Conservation (phyloP, 768 basidiomycete species). For the Collybia nuda region DNA sequence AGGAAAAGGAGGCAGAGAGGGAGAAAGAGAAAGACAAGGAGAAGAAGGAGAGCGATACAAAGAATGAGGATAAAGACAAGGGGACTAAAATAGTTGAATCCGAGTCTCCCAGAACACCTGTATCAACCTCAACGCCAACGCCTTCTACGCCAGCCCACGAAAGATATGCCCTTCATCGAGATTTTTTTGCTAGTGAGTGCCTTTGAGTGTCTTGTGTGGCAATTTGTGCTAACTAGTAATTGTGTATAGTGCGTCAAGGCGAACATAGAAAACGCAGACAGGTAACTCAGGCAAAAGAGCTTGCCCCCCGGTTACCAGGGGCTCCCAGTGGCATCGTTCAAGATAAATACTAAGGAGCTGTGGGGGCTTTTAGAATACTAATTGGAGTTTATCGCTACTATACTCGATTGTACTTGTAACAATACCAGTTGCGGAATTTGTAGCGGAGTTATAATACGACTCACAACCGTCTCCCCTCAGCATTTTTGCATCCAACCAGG, state of each 20-base stretch:
- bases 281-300: slow-evolving; percentile 60
- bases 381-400: too few relatives aligned
- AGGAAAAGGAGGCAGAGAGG: slow-evolving; percentile 47
- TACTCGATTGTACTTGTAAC: too few relatives aligned
- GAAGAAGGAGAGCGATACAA: slow-evolving; percentile 35
- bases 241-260: slow-evolving; percentile 57
- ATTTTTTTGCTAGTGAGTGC: slow-evolving; percentile 63
- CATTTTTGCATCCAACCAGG: slow-evolving; percentile 2
- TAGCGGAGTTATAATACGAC: slow-evolving; percentile 11
- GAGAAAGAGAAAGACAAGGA: slow-evolving; percentile 40
- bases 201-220: background rate
- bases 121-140: slow-evolving; percentile 30
- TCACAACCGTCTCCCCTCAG: background rate
- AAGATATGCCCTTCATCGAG: slow-evolving; percentile 79
- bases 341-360: slow-evolving; percentile 10
- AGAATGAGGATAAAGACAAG: slow-evolving; percentile 31
- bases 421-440: slow-evolving; percentile 2
- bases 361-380: background rate
- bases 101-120: slow-evolving; percentile 25
- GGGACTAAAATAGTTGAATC: slow-evolving; percentile 28
- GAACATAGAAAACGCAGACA: slow-evolving; percentile 76
- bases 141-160: slow-evolving; percentile 55
- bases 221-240: slow-evolving; percentile 1
- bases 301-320: slow-evolving; percentile 71
- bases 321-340: slow-evolving; percentile 42